Evolutionary conservation across 306 rosid species (phyloP), one percentile per base, ranked within the genome.

Genomic region (Vigna nakashimae): DNA sequence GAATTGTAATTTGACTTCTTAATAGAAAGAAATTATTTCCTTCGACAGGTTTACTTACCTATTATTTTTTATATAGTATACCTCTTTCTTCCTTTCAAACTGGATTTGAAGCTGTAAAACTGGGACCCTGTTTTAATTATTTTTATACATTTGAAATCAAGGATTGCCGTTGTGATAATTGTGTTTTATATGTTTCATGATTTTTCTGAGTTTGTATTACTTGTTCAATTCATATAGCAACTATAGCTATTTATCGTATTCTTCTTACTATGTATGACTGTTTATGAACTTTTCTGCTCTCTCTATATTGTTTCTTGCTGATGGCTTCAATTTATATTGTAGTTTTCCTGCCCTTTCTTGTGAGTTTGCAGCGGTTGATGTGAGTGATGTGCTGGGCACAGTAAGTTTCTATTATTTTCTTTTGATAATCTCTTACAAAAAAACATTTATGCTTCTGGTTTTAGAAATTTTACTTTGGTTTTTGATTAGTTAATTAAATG

Each of bases 271-370:
- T 6, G 46, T 51, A 43, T 66, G 42, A 48, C 38, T 36, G 46
- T 73, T 38, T 63, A 32, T 72, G 56, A 34, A 38, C 57, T 75
- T 55, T 72, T 20, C 50, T 67, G 65, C 34, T 73, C 58, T 70
- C 75, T 46, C 15, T 36, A 71, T 43, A 24, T 52, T 72, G 48
- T 62, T 49, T 63, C 52, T 83, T 63, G 77, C 80, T 85, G 48
- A 87, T 74, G 53, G 57, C 71, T 53, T 52, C 67, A 20, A 24
- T 56, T 85, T 82, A 45, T 80, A 62, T 48, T 87, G 94, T 77
- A 95, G 99, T 87, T 92, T 95, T 80, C 97, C 94, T 75, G 89
- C 93, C 17, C 99, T 95, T 58, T 87, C 99, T 55, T 95, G 99
- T 86, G 99, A 95, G 82, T 95, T 95, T 86, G 98, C 96, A 75